Conservation (phyloP, 2,329 filamentous ascomycete species). For the Daldinia eschscholtzii region DNA sequence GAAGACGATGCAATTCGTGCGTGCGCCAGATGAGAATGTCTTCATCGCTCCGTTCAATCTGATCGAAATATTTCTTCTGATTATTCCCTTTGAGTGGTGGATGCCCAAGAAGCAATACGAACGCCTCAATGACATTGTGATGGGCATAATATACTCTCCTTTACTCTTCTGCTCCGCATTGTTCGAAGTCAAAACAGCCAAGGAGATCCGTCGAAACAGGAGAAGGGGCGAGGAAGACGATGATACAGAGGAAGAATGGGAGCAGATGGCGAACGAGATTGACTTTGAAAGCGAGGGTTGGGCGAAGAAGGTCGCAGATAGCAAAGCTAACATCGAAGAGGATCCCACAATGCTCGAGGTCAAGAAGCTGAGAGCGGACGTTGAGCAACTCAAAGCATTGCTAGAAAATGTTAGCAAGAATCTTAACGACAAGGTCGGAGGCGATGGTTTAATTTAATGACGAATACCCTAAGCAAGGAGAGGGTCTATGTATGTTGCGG, state of each 20-base stretch:
- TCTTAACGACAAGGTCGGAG: constrained; percentile 37
- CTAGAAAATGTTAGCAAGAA: constrained; percentile 51
- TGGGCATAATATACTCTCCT: constrained; percentile 87
- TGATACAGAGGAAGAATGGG: constrained; percentile 91
- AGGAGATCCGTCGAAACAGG: constrained; percentile 78
- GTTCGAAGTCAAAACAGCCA: constrained; percentile 75
- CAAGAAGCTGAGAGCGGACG: constrained; percentile 68
- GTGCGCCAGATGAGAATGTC: constrained; percentile 97
- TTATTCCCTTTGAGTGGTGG: constrained; percentile 95
- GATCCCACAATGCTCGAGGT: constrained; percentile 82
- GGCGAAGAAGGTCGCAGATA: constrained; percentile 81
- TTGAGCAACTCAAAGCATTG: constrained; percentile 68
- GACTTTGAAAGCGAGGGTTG: constrained; percentile 89
- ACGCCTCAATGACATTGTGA: constrained; percentile 86
- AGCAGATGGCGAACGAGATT: constrained; percentile 78
- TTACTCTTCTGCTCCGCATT: constrained; percentile 82
- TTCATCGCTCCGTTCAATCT: constrained; percentile 97
- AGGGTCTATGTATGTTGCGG: neutral
- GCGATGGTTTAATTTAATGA: constrained; percentile 38
- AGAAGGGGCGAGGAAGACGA: constrained; percentile 88
- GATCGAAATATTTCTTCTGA: constrained; percentile 84
- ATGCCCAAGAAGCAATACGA: constrained; percentile 80
- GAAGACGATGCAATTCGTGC: constrained; percentile 96
- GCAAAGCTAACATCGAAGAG: constrained; percentile 83
- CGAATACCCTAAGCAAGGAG: neutral